These are phyloP conservation scores for Cercospora brassicicola DNA, from an alignment of 2,329 filamentous ascomycete genomes.

Conservation along the genomic window DNA sequence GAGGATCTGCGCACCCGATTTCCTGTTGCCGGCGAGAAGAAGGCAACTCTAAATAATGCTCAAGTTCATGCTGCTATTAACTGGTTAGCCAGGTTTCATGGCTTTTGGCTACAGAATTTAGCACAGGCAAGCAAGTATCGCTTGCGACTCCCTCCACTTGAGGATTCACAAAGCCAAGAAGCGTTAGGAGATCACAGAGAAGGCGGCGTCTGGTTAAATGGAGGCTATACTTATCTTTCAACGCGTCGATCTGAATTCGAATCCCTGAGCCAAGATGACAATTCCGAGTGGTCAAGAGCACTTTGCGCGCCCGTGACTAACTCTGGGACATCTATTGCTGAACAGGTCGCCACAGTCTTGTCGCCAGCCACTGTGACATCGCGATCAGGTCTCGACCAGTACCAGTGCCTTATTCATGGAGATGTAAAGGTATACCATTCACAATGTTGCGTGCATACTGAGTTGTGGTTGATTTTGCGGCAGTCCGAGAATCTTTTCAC, in stretches of 20 bases:
- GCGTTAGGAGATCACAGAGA: not conserved
- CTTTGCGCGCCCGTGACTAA: conserved; percentile 48
- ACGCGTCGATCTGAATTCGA: conserved; percentile 61
- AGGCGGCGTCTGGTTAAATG: conserved; percentile 58
- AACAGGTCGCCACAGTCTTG: conserved; percentile 56
- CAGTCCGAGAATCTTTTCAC: conserved; percentile 65
- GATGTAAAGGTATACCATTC: conserved; percentile 56
- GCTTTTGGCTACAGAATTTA: conserved; percentile 50
- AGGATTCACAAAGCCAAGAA: conserved; percentile 45
- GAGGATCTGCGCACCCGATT: conserved; percentile 57
- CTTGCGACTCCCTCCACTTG: conserved; percentile 57
- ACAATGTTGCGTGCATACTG: not conserved
- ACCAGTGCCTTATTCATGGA: conserved; percentile 63
- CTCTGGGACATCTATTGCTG: conserved; percentile 37
- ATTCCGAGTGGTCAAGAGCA: conserved; percentile 57
- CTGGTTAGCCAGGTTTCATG: conserved; percentile 66
- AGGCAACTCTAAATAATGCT: conserved; percentile 46
- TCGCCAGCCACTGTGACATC: conserved; percentile 41
- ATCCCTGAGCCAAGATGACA: conserved; percentile 47
- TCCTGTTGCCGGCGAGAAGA: conserved; percentile 59
- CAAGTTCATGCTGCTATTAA: conserved; percentile 58
- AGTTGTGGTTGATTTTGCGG: not conserved
- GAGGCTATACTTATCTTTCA: conserved; percentile 64
- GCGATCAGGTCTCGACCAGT: conserved; percentile 29
- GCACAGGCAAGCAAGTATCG: conserved; percentile 35